Evolutionary conservation across 2,329 filamentous ascomycete species (phyloP), one percentile per base, ranked within the genome.

Genomic region (Aspergillus pseudonomiae): DNA sequence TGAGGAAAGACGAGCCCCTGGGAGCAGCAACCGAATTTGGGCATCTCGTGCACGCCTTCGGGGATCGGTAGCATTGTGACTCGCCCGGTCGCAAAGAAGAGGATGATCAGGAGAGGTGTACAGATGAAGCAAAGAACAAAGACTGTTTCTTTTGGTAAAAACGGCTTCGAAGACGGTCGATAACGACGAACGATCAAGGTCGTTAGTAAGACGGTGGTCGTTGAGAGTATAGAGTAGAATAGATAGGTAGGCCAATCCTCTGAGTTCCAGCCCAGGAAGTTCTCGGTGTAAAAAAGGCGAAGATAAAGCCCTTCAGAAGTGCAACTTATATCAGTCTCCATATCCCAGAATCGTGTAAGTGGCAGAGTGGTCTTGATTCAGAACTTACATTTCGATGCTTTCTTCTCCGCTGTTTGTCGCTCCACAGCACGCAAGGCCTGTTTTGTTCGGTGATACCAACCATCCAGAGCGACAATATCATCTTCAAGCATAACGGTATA

Each of bases 401-500:
- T 67, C 41, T 75, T 70, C 30, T 70, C 64, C 19, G 65, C 67
- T 14, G 71, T 74, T 57, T 76, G 68, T 36, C 63, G 65, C 61
- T 80, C 75, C 5, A 75, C 75, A 41, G 70, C 64, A 21, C 72
- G 65, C 36, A 82, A 67, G 0, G 76, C 80, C 6, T 72, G 63
- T 45, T 78, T 70, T 0, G 78, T 79, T 5, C 80, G 76, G 55
- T 79, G 72, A 65, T 79, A 82, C 82, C 82, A 84, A 14, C 81
- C 81, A 57, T 82, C 80, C 67, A 80, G 75, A 39, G 80, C 81
- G 5, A 84, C 60, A 4, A 79, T 74, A 65, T 84, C 82, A 65
- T 84, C 82, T 66, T 84, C 82, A 5, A 84, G 67, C 45, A 84
- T 79, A 6, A 76, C 71, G 43, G 80, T 74, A 64, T 82, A 82